phyloP scores from a whole-genome alignment of 2,329 filamentous ascomycete genomes.

The Fusarium penzigii region DNA sequence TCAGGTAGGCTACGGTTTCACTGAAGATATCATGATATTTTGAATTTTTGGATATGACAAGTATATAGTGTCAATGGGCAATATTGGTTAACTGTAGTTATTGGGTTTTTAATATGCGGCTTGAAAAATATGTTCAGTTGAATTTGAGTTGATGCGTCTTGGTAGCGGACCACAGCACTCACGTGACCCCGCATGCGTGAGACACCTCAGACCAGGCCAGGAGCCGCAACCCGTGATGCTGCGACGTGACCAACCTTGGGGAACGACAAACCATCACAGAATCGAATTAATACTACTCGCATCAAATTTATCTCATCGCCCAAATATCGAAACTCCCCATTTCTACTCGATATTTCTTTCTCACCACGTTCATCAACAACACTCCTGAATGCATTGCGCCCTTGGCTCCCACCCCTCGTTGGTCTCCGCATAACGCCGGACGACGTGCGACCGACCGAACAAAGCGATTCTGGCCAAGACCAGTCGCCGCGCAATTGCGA shows the following conservation, averaged over 20 bases:
- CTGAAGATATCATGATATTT: constrained; percentile 27
- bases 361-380: constrained; percentile 8
- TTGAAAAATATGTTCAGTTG: not conserved
- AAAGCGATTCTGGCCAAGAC: constrained; percentile 5
- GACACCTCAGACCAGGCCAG: constrained; percentile 27
- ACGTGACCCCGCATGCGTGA: constrained; percentile 25
- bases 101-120: not conserved
- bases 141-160: not conserved
- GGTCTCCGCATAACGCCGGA: constrained; percentile 25
- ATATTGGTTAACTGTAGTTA: constrained; percentile 9
- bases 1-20: constrained; percentile 14
- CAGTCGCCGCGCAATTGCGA: constrained; percentile 16
- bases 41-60: constrained; percentile 24
- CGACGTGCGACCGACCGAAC: constrained; percentile 22
- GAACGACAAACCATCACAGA: constrained; percentile 16
- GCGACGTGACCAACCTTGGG: constrained; percentile 23
- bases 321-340: no score
- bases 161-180: constrained; percentile 4
- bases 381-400: constrained; percentile 18
- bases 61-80: constrained; percentile 10
- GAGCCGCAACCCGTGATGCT: constrained; percentile 28
- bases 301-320: constrained; percentile 1
- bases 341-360: no score
- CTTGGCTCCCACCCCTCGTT: constrained; percentile 12
- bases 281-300: constrained; percentile 6